Evolutionary conservation across 768 basidiomycete species (phyloP).

Genomic region (Termitomyces sp.): DNA sequence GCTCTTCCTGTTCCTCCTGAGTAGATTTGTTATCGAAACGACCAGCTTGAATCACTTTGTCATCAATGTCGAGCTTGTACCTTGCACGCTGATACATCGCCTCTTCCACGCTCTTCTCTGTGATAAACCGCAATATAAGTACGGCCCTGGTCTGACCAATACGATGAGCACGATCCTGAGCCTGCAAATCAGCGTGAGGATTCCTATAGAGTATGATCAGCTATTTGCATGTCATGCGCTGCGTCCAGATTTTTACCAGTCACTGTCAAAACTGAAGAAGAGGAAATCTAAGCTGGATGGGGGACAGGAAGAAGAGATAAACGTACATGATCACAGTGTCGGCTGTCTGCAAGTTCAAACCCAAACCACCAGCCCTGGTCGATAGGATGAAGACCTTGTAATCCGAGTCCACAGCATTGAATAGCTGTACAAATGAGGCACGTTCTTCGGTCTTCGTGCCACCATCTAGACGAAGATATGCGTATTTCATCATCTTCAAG

Average conservation of each 20-base stretch:
- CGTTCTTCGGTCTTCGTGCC: constrained; percentile 95
- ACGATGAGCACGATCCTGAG: constrained; percentile 99
- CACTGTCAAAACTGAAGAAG: constrained; percentile 62
- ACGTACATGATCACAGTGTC: constrained; percentile 94
- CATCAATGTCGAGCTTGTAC: constrained; percentile 96
- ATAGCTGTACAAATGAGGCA: constrained; percentile 76
- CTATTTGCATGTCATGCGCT: background rate
- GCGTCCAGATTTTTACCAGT: constrained; percentile 39
- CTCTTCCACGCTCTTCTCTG: constrained; percentile 97
- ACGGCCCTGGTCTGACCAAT: constrained; percentile 99
- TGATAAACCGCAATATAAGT: constrained; percentile 93
- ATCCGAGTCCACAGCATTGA: constrained; percentile 87
- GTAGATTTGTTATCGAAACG: constrained; percentile 99
- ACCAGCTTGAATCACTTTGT: constrained; percentile 99
- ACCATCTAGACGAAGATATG: constrained; percentile 91
- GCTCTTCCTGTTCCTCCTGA: constrained; percentile 95
- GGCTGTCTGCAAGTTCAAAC: constrained; percentile 92
- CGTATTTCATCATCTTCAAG: constrained; percentile 79
- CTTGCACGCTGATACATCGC: constrained; percentile 94
- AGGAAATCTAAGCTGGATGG: constrained; percentile 4
- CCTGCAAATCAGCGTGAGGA: constrained; percentile 98
- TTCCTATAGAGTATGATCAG: constrained; percentile 48
- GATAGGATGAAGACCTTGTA: constrained; percentile 91
- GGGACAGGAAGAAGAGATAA: background rate
- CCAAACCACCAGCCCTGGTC: constrained; percentile 89